Conservation (phyloP, 1,139 yeast genomes). For the Kazachstania sp. region DNA sequence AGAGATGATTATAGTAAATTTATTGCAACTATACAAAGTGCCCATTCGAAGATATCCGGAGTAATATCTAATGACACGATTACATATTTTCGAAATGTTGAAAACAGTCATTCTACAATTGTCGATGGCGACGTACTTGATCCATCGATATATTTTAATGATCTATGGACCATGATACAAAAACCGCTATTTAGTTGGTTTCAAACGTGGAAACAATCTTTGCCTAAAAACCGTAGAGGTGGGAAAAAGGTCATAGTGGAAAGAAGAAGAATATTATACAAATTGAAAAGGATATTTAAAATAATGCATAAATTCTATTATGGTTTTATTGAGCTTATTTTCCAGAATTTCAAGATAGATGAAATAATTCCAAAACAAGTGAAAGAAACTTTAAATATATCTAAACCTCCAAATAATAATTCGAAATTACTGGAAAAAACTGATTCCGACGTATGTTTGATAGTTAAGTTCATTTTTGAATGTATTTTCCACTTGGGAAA, state of each 20-base stretch:
- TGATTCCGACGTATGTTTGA: no score
- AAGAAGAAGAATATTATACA: slow-evolving; percentile 1
- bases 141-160: background rate
- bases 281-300: slow-evolving; percentile 18
- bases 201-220: slow-evolving; percentile 1
- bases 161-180: slow-evolving; percentile 2
- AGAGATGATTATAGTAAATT: background rate
- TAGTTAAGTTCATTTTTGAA: background rate
- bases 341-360: background rate
- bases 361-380: background rate
- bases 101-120: background rate
- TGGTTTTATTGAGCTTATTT: slow-evolving; percentile 3
- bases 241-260: background rate
- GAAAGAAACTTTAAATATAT: background rate
- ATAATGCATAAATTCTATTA: slow-evolving; percentile 13
- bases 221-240: background rate
- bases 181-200: slow-evolving; percentile 5
- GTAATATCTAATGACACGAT: background rate
- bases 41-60: background rate
- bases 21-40: background rate
- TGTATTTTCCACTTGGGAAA: slow-evolving; percentile 4
- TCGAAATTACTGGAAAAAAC: background rate
- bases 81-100: background rate
- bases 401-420: background rate
- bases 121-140: background rate